Conservation (phyloP, 2,329 filamentous ascomycete species). For the Arthrobotrys pseudoclavata region DNA sequence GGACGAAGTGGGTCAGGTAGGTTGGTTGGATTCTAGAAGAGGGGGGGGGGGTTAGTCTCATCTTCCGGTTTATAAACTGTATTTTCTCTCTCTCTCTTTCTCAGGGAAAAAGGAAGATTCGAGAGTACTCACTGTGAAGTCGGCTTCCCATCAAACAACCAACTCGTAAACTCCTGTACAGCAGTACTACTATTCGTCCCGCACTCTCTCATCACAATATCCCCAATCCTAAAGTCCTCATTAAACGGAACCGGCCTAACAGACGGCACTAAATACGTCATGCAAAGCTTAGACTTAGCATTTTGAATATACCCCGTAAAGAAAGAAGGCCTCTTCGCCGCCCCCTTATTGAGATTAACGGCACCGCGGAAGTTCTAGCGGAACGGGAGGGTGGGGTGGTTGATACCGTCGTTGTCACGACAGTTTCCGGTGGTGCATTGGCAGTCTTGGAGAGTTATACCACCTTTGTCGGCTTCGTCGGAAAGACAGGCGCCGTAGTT, state of each 20-base stretch:
- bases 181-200: not conserved
- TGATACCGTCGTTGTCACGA: slow-evolving; percentile 7
- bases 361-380: slow-evolving; percentile 25
- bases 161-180: slow-evolving; percentile 4
- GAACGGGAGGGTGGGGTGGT: slow-evolving; percentile 19
- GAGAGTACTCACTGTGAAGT: slow-evolving; percentile 17
- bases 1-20: not conserved
- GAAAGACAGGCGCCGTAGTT: slow-evolving; percentile 14
- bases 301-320: slow-evolving; percentile 30
- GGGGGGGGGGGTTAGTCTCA: not conserved
- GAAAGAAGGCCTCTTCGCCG: not conserved
- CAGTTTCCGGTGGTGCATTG: slow-evolving; percentile 15
- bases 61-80: too few relatives aligned
- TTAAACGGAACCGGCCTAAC: not conserved
- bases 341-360: not conserved
- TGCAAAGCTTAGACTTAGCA: not conserved
- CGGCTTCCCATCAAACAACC: slow-evolving; percentile 2
- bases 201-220: slow-evolving; percentile 10
- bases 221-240: not conserved
- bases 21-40: not conserved
- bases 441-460: not conserved
- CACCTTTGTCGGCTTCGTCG: not conserved
- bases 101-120: too few relatives aligned
- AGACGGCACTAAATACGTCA: not conserved
- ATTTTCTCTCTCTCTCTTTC: too few relatives aligned